These are phyloP conservation scores for Candida palmyrensis DNA, from an alignment of 805 yeast species.

Conservation along the genomic window DNA sequence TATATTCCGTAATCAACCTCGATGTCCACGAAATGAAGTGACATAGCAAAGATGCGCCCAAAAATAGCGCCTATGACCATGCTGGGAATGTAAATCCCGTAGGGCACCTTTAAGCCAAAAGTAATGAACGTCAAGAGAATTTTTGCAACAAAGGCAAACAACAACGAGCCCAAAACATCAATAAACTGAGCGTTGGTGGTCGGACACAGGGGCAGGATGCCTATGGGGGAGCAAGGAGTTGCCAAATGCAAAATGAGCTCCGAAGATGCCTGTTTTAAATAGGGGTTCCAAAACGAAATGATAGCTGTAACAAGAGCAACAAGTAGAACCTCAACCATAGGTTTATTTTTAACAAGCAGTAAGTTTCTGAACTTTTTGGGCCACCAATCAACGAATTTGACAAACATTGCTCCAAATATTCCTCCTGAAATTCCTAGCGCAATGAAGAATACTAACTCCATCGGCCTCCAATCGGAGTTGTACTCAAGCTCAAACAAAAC, in stretches of 20 bases:
- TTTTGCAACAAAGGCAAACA: constrained; percentile 41
- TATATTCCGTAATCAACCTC: constrained; percentile 44
- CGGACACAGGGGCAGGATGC: constrained; percentile 25
- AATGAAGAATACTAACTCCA: constrained; percentile 42
- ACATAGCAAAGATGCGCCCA: constrained; percentile 46
- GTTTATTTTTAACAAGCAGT: constrained; percentile 29
- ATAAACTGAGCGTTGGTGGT: constrained; percentile 18
- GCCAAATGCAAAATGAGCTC: constrained; percentile 48
- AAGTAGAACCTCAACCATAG: constrained; percentile 40
- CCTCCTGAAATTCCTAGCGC: constrained; percentile 51
- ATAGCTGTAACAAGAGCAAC: constrained; percentile 43
- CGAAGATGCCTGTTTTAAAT: constrained; percentile 43
- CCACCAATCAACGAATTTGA: constrained; percentile 46
- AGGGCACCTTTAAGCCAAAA: constrained; percentile 54
- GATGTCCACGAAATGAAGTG: constrained; percentile 15
- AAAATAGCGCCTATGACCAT: constrained; percentile 61
- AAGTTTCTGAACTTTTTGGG: constrained; percentile 29
- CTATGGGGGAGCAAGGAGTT: constrained; percentile 41
- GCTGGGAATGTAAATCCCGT: constrained; percentile 59
- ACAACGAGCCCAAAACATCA: constrained; percentile 26
- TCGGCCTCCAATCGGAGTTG: constrained; percentile 46
- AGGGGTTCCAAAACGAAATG: constrained; percentile 44
- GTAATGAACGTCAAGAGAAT: constrained; percentile 45
- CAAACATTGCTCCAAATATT: constrained; percentile 45
- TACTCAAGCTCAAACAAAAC: constrained; percentile 50